Conservation (phyloP, 1,284 basidiomycete genomes). For the Psilocybe mexicana region DNA sequence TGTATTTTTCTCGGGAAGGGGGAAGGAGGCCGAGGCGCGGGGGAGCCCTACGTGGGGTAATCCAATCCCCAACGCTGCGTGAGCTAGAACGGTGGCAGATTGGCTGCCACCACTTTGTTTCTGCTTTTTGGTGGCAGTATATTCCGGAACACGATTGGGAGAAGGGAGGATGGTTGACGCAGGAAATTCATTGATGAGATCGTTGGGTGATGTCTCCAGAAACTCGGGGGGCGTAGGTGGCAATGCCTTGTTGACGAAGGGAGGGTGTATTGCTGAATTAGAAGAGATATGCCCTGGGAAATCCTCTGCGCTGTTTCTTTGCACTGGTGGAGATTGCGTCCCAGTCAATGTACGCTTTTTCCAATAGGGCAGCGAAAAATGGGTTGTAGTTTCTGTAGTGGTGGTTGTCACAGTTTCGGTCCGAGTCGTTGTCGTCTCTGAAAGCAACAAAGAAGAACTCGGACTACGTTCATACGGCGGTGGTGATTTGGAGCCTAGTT, state of each 20-base stretch:
- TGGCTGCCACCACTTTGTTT: conserved; percentile 27
- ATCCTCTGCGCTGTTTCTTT: conserved; percentile 1
- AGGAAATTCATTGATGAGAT: conserved; percentile 1
- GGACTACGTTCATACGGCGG: conserved; percentile 42
- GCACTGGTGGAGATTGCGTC: conserved; percentile 24
- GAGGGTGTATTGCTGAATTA: conserved; percentile 23
- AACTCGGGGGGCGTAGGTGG: conserved; percentile 56
- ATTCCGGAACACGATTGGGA: conserved; percentile 8
- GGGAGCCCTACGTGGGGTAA: conserved; percentile 56
- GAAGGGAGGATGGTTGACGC: conserved; percentile 13
- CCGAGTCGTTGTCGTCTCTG: conserved; percentile 52
- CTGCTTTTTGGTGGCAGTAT: conserved; percentile 5
- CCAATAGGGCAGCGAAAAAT: conserved; percentile 68
- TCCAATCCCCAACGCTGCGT: conserved; percentile 59
- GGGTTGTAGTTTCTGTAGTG: conserved; percentile 52
- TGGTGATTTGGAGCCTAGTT: conserved; percentile 27
- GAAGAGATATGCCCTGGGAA: neutral
- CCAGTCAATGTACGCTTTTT: conserved; percentile 44
- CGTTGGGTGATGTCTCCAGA: neutral
- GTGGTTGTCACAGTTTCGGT: conserved; percentile 51
- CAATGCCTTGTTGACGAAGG: conserved; percentile 60
- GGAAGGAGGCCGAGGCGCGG: conserved; percentile 46
- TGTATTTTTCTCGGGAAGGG: conserved; percentile 25
- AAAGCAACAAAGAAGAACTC: conserved; percentile 40
- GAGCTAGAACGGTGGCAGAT: conserved; percentile 51